phyloP scores from a whole-genome alignment of 768 basidiomycete genomes.

The Podaxis carcinomalis region DNA sequence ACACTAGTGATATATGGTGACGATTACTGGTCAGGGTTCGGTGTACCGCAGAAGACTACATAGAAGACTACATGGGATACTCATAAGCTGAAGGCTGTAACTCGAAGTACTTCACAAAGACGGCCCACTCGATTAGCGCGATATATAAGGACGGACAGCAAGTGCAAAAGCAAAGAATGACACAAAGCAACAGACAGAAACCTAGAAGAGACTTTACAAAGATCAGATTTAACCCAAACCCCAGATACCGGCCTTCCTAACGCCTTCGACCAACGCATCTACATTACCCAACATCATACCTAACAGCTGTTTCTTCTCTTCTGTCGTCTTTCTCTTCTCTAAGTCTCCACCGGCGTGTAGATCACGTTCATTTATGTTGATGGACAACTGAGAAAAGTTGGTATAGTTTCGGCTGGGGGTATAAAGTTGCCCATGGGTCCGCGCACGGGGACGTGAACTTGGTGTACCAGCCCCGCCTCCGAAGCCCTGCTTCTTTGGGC shows the following conservation, averaged over 20 bases:
- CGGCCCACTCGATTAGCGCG: background rate
- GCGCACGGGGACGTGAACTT: constrained; percentile 7
- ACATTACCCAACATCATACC: constrained; percentile 88
- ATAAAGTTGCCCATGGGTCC: constrained; percentile 5
- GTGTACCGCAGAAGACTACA: too few species aligned
- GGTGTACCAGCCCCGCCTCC: background rate
- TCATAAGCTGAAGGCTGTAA: too few species aligned
- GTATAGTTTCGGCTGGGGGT: constrained; percentile 8
- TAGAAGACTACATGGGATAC: too few species aligned
- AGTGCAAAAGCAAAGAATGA: constrained; percentile 11
- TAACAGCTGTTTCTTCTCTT: constrained; percentile 79
- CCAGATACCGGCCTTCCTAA: constrained; percentile 85
- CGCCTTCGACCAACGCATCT: constrained; percentile 84
- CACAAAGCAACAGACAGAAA: constrained; percentile 12
- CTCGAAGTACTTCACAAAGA: background rate
- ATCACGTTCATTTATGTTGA: background rate
- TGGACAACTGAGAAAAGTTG: background rate
- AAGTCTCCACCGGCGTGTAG: constrained; percentile 12
- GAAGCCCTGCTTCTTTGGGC: constrained; percentile 50
- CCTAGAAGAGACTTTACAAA: background rate
- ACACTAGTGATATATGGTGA: too few species aligned
- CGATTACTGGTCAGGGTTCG: too few species aligned
- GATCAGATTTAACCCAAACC: constrained; percentile 44
- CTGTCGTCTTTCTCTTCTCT: constrained; percentile 49
- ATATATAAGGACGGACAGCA: constrained; percentile 7